Evolutionary conservation across 176 grass and related monocot species (phyloP).

Genomic region (Rhynchospora tenuis): DNA sequence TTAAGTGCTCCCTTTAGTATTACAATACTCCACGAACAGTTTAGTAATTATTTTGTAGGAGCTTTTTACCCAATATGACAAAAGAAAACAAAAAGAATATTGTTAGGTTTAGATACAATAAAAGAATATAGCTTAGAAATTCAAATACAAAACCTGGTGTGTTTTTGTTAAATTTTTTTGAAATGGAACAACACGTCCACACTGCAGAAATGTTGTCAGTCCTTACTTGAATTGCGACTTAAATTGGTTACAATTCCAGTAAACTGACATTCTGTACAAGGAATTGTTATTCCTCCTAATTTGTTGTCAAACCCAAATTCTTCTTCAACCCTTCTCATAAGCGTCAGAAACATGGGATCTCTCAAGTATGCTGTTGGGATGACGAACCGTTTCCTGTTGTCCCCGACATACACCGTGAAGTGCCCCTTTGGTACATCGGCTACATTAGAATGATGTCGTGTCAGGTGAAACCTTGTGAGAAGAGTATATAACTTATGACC

Average conservation of each 20-base stretch:
- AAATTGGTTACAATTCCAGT: background rate
- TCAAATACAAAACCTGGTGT: background rate
- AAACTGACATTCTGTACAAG: background rate
- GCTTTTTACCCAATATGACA: background rate
- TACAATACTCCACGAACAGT: background rate
- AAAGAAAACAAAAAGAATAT: background rate
- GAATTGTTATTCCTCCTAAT: background rate
- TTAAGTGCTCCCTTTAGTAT: background rate
- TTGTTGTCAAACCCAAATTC: slow-evolving; percentile 2
- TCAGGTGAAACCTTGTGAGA: background rate
- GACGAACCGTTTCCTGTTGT: slow-evolving; percentile 1
- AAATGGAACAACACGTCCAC: background rate
- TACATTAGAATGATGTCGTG: background rate
- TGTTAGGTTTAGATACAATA: background rate
- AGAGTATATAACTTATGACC: background rate
- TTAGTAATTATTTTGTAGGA: background rate
- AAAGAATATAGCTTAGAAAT: background rate
- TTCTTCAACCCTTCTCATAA: slow-evolving; percentile 9
- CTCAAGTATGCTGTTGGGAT: slow-evolving; percentile 3
- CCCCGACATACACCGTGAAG: slow-evolving; percentile 2
- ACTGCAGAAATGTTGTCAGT: background rate
- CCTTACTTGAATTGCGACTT: background rate
- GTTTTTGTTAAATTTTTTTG: background rate
- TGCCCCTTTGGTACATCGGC: slow-evolving; percentile 12
- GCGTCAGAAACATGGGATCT: background rate